Evolutionary conservation across 2,329 filamentous ascomycete genomes (phyloP).

Genomic region (Atkinsonella texensis): DNA sequence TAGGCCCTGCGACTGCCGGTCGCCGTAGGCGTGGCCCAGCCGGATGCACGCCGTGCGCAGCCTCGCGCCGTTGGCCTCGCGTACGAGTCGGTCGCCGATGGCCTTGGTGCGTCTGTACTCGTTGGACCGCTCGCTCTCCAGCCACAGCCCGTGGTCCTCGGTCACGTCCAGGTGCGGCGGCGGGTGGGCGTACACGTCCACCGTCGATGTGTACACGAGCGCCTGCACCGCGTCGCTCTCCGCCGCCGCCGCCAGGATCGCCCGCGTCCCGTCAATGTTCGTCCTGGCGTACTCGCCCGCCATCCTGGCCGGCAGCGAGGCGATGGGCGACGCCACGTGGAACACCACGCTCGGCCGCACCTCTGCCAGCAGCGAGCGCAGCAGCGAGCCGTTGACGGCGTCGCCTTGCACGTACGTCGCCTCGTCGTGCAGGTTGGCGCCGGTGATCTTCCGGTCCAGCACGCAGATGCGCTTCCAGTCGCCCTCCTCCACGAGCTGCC

Average conservation of each 20-base stretch:
- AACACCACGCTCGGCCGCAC: not conserved
- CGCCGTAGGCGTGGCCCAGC: constrained; percentile 21
- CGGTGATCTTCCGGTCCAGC: not conserved
- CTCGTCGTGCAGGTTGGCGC: not conserved
- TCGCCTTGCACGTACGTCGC: not conserved
- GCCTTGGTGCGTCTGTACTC: constrained; percentile 21
- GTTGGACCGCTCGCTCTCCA: constrained; percentile 11
- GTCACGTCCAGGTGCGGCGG: constrained; percentile 12
- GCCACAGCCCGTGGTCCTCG: constrained; percentile 15
- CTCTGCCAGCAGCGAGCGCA: not conserved
- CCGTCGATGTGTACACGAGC: constrained; percentile 20
- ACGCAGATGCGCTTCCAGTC: constrained; percentile 13
- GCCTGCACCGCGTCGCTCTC: constrained; percentile 12
- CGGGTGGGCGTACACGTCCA: constrained; percentile 16
- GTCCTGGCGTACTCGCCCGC: not conserved
- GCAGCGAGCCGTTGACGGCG: not conserved
- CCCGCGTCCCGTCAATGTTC: constrained; percentile 6
- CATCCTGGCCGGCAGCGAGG: not conserved
- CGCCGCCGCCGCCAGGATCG: constrained; percentile 14
- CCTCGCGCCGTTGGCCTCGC: constrained; percentile 14
- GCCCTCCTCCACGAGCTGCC: constrained; percentile 13
- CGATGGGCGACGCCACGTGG: not conserved
- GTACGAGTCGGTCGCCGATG: constrained; percentile 18
- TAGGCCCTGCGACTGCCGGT: constrained; percentile 17
- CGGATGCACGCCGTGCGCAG: constrained; percentile 17